A percentile compares a stretch with the other conserved stretches of the same genome.
These are phyloP conservation scores for Boletus fagicola DNA, from an alignment of 768 basidiomycete species.

Conservation along the genomic window DNA sequence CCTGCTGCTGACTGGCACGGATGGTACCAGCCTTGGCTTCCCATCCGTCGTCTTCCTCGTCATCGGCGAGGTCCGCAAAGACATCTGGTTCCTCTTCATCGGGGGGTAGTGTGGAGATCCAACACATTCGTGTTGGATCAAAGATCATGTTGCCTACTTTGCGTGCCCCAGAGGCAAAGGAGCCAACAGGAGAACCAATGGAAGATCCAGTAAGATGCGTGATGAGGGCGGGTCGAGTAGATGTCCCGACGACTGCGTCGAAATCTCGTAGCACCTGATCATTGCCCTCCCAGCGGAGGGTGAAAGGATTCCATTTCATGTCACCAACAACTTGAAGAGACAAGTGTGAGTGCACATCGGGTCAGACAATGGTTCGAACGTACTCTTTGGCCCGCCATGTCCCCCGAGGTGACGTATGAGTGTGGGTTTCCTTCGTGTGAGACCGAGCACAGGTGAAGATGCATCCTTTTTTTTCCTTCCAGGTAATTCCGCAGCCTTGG, in stretches of 20 bases:
- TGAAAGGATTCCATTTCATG: constrained; percentile 95
- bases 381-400: constrained; percentile 69
- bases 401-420: constrained; percentile 84
- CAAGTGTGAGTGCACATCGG: constrained; percentile 14
- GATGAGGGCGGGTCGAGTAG: constrained; percentile 92
- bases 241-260: constrained; percentile 73
- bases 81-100: constrained; percentile 95
- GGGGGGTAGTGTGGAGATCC: constrained; percentile 81
- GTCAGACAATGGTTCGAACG: constrained; percentile 18
- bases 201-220: constrained; percentile 91
- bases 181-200: constrained; percentile 72
- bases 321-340: constrained; percentile 77
- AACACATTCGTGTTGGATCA: constrained; percentile 92
- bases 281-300: constrained; percentile 96
- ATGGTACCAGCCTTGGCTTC: constrained; percentile 79
- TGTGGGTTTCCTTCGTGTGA: constrained; percentile 73
- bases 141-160: constrained; percentile 99
- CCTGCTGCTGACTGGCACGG: constrained; percentile 54
- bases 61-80: constrained; percentile 91
- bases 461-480: constrained; percentile 56
- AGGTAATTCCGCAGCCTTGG: constrained; percentile 40
- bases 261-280: constrained; percentile 90
- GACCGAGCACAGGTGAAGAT: constrained; percentile 43
- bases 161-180: constrained; percentile 74
- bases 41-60: constrained; percentile 75